Percentiles rank a stretch among this genome's conserved stretches.
Evolutionary conservation across 2,329 filamentous ascomycete genomes (phyloP).

Genomic region (Colletotrichum echinochloae): DNA sequence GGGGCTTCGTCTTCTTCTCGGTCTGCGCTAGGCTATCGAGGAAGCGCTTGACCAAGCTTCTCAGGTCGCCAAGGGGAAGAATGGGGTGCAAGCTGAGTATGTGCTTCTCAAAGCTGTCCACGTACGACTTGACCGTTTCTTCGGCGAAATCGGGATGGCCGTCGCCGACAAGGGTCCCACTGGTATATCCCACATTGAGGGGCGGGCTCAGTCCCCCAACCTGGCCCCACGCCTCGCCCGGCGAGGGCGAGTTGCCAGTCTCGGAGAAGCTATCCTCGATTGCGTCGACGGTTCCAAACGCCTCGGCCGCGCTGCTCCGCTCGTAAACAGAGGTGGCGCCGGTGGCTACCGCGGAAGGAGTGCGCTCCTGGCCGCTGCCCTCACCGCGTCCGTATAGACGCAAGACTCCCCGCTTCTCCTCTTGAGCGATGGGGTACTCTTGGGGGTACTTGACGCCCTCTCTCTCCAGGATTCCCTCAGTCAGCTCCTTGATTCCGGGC

Average conservation of each 20-base stretch:
- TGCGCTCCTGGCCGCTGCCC: constrained; percentile 68
- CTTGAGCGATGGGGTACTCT: constrained; percentile 81
- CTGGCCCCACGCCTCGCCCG: constrained; percentile 70
- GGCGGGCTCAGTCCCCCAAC: constrained; percentile 63
- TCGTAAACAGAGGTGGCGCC: constrained; percentile 43
- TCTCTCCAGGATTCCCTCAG: constrained; percentile 61
- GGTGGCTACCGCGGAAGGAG: constrained; percentile 19
- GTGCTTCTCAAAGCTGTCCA: constrained; percentile 68
- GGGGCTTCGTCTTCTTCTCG: constrained; percentile 26
- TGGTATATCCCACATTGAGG: constrained; percentile 50
- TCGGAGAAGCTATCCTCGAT: constrained; percentile 60
- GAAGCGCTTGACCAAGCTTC: constrained; percentile 65
- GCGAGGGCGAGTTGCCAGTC: constrained; percentile 65
- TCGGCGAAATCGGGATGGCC: constrained; percentile 68
- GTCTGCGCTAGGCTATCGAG: constrained; percentile 59
- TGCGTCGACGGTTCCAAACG: constrained; percentile 55
- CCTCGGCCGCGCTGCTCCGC: constrained; percentile 44
- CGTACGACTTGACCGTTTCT: constrained; percentile 63
- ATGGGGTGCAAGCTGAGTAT: constrained; percentile 76
- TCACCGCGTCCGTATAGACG: constrained; percentile 85
- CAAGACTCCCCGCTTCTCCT: constrained; percentile 79
- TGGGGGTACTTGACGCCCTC: constrained; percentile 68
- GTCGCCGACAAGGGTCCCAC: constrained; percentile 55
- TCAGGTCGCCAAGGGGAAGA: constrained; percentile 64
- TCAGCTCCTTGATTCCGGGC: constrained; percentile 75